These are phyloP conservation scores for Saturnispora gosingensis DNA, from an alignment of 805 yeast species.

Conservation along the genomic window DNA sequence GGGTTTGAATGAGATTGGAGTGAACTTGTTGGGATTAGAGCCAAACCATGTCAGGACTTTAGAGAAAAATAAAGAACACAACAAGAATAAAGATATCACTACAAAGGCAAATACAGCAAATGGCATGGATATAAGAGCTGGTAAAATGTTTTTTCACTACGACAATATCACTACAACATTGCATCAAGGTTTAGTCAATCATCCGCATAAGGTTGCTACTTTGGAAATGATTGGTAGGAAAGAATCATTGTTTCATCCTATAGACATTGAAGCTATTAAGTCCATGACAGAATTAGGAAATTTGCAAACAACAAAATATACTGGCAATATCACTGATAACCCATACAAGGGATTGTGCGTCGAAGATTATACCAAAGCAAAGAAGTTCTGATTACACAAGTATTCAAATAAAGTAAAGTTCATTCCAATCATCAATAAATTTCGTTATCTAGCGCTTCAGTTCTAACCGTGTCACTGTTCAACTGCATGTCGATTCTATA, in stretches of 20 bases:
- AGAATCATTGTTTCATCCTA: slow-evolving; percentile 1
- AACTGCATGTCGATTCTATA: background rate
- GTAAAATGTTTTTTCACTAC: background rate
- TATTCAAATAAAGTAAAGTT: no score
- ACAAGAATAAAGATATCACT: background rate
- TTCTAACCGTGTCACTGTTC: background rate
- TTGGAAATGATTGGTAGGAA: background rate
- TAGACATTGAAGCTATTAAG: slow-evolving; percentile 7
- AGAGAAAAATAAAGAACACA: background rate
- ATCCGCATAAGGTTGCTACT: background rate
- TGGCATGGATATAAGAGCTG: background rate
- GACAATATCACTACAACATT: background rate
- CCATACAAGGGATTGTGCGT: slow-evolving; percentile 17
- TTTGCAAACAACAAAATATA: background rate
- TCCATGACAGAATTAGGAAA: slow-evolving; percentile 11
- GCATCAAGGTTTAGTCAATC: background rate
- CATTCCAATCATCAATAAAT: background rate
- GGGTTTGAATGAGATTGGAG: slow-evolving; percentile 6
- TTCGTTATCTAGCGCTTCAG: background rate
- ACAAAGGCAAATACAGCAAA: background rate
- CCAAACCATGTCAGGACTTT: background rate
- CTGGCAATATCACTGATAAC: background rate
- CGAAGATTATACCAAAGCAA: slow-evolving; percentile 15
- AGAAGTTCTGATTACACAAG: slow-evolving; percentile 7
- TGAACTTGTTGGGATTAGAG: slow-evolving; percentile 2